These are phyloP conservation scores for Neolentinus lepideus DNA, from an alignment of 1,284 basidiomycete species.

Conservation along the genomic window DNA sequence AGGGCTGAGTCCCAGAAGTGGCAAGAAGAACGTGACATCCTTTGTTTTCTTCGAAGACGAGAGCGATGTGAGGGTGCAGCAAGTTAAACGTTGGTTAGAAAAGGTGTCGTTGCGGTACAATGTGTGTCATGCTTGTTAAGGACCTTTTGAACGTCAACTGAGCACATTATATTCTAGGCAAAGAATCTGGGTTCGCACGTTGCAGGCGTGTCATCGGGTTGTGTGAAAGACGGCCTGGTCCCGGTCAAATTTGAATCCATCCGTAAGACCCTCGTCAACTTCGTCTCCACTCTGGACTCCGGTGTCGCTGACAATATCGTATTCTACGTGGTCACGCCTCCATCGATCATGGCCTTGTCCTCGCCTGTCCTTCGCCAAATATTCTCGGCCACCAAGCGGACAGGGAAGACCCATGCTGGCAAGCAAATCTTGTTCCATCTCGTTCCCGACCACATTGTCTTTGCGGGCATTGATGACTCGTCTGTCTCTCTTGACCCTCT, in stretches of 20 bases:
- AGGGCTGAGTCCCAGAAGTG: conserved; percentile 61
- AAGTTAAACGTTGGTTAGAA: conserved; percentile 52
- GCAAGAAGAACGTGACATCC: conserved; percentile 59
- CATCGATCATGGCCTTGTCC: conserved; percentile 46
- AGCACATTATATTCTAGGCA: too few relatives aligned
- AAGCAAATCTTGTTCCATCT: conserved; percentile 55
- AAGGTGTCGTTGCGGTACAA: conserved; percentile 45
- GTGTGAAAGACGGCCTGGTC: conserved; percentile 46
- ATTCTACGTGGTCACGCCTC: conserved; percentile 61
- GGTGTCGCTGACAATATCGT: conserved; percentile 33
- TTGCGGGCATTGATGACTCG: conserved; percentile 32
- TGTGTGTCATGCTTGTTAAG: conserved; percentile 36
- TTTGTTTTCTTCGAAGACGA: conserved; percentile 65
- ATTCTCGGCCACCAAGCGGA: conserved; percentile 49
- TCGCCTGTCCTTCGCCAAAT: conserved; percentile 60
- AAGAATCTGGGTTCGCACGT: conserved; percentile 52
- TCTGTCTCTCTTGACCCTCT: conserved; percentile 37
- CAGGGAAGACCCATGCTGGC: conserved; percentile 36
- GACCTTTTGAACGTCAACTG: too few relatives aligned
- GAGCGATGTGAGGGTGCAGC: conserved; percentile 32
- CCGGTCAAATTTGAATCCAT: conserved; percentile 58
- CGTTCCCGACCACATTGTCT: conserved; percentile 55
- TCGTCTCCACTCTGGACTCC: conserved; percentile 38
- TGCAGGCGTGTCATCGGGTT: conserved; percentile 39
- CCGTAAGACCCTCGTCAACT: conserved; percentile 53